Conservation (phyloP, 2,329 filamentous ascomycete species). For the Pseudopyricularia cyperi region DNA sequence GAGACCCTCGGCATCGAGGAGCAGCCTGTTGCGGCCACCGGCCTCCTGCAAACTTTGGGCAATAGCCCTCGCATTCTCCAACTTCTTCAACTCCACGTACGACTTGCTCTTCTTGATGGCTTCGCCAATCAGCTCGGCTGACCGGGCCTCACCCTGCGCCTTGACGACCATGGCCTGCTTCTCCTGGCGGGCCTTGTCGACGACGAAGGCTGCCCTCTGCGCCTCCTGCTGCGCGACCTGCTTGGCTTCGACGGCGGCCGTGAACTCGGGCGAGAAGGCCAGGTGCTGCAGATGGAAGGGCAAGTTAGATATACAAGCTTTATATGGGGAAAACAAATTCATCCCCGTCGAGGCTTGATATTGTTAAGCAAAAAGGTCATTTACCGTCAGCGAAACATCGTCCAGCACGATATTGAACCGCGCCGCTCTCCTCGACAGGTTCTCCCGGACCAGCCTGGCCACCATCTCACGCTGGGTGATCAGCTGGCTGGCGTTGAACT, state of each 20-base stretch:
- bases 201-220: slow-evolving; percentile 90
- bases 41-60: slow-evolving; percentile 77
- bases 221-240: slow-evolving; percentile 82
- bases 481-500: slow-evolving; percentile 96
- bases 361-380: no score
- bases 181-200: slow-evolving; percentile 98
- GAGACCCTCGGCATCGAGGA: slow-evolving; percentile 81
- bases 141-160: slow-evolving; percentile 97
- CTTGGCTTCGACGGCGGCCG: slow-evolving; percentile 60
- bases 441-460: slow-evolving; percentile 79
- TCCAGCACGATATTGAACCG: slow-evolving; percentile 96
- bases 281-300: slow-evolving; percentile 37
- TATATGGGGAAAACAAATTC: no score
- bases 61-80: slow-evolving; percentile 88
- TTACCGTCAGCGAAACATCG: slow-evolving; percentile 93
- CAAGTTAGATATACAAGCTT: no score
- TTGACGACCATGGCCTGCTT: slow-evolving; percentile 98
- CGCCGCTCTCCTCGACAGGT: slow-evolving; percentile 78
- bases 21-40: slow-evolving; percentile 82
- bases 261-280: slow-evolving; percentile 62
- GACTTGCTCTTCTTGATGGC: slow-evolving; percentile 99
- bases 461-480: slow-evolving; percentile 99
- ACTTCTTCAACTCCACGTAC: slow-evolving; percentile 94
- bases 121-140: slow-evolving; percentile 93
- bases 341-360: no score